Evolutionary conservation across 2,329 filamentous ascomycete species (phyloP).

Genomic region (Fusarium subglutinans): DNA sequence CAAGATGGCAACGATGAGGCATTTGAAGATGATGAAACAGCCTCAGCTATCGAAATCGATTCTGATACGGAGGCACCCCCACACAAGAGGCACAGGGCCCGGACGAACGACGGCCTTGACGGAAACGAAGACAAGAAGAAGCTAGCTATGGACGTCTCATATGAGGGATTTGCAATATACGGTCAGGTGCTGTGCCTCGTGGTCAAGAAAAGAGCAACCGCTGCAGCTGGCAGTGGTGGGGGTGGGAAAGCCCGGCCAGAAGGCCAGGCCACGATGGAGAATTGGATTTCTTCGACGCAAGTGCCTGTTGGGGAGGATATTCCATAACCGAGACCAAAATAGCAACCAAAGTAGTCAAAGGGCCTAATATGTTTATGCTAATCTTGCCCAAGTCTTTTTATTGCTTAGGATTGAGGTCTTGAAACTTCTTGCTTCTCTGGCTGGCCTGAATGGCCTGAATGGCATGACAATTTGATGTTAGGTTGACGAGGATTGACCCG

Average conservation of each 20-base stretch:
- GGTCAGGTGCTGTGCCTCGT: slow-evolving; percentile 92
- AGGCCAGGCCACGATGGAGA: slow-evolving; percentile 80
- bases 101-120: slow-evolving; percentile 43
- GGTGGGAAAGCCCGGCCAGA: slow-evolving; percentile 43
- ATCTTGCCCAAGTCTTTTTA: neutral
- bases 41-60: slow-evolving; percentile 50
- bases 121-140: slow-evolving; percentile 86
- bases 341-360: neutral
- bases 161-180: slow-evolving; percentile 96
- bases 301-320: slow-evolving; percentile 56
- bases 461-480: slow-evolving; percentile 21
- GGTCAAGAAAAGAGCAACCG: slow-evolving; percentile 71
- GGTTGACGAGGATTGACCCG: slow-evolving; percentile 16
- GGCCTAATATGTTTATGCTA: neutral
- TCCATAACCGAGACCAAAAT: slow-evolving; percentile 34
- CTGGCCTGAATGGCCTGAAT: slow-evolving; percentile 8
- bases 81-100: slow-evolving; percentile 55
- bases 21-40: slow-evolving; percentile 48
- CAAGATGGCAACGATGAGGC: slow-evolving; percentile 45
- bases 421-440: neutral
- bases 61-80: slow-evolving; percentile 54
- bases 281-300: slow-evolving; percentile 86
- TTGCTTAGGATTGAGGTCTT: neutral
- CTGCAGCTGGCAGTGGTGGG: slow-evolving; percentile 42
- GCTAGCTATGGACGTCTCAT: slow-evolving; percentile 82